Base-by-base conservation (phyloP, 257 asterid genomes). In the Capsicum chinense region DNA sequence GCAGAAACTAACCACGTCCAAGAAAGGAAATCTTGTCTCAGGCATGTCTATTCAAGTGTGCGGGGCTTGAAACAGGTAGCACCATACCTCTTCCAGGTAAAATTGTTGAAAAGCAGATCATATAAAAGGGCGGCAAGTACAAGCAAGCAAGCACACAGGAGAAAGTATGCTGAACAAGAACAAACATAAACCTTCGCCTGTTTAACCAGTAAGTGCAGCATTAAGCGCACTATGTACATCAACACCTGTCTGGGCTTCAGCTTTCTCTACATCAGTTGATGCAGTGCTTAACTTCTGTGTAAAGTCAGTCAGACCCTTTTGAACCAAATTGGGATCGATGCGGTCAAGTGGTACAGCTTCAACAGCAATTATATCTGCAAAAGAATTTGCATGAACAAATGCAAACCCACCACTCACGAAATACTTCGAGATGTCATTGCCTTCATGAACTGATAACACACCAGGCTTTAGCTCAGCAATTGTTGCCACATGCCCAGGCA, bases 401-500 rank as follows among this genome's bases (percentile, higher is more conserved):
- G 97, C 95, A 89, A 94, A 94, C 71, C 97, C 98, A 60, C 97
- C 89, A 68, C 97, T 92, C 56, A 94, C 86, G 11, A 94, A 93
- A 48, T 92, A 94, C 83, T 93, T 94, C 69, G 88, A 85, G 79
- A 90, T 92, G 4, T 91, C 95, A 57, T 87, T 92, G 59, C 97
- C 97, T 85, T 93, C 96, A 44, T 92, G 97, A 66, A 94, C 94
- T 14, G 94, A 89, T 85, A 94, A 56, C 33, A 93, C 62, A 66
- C 97, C 95, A 0, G 97, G 95, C 85, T 94, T 93, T 60, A 93
- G 91, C 93, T 95, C 98, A 15, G 98, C 96, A 84, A 95, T 92
- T 12, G 98, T 92, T 47, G 98, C 88, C n/a, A 95, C 98, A 57
- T 95, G 98, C 70, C 98, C 96, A 0, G 98, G 98, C 89, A 95